phyloP scores from a whole-genome alignment of 495 filamentous ascomycete species.

The Penicillium coffeae region DNA sequence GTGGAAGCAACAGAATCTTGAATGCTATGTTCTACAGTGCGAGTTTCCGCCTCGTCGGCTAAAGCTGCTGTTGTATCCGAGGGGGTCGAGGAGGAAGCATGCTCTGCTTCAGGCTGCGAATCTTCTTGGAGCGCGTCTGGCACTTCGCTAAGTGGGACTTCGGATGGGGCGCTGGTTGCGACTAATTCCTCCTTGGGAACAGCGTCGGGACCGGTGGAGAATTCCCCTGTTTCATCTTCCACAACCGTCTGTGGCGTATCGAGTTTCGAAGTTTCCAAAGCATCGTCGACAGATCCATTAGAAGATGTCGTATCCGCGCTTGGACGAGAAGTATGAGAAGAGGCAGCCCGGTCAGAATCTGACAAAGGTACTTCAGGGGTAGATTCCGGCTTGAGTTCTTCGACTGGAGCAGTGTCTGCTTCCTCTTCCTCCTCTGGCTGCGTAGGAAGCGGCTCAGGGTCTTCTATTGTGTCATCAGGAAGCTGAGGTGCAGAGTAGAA shows the following conservation, averaged over 20 bases:
- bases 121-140: constrained; percentile 22
- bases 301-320: constrained; percentile 12
- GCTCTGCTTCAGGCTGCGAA: constrained; percentile 18
- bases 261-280: constrained; percentile 10
- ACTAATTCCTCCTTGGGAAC: constrained; percentile 32
- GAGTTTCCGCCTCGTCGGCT: constrained; percentile 14
- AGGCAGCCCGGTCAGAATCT: constrained; percentile 15
- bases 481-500: background rate
- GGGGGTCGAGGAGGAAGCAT: constrained; percentile 19
- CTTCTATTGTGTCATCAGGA: background rate
- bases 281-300: constrained; percentile 6
- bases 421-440: background rate
- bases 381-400: constrained; percentile 16
- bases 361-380: constrained; percentile 17
- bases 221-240: constrained; percentile 29
- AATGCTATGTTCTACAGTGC: constrained; percentile 7
- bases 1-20: constrained; percentile 12
- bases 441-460: background rate
- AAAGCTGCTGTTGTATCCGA: constrained; percentile 15
- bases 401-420: background rate
- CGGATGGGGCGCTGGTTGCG: constrained; percentile 31
- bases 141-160: constrained; percentile 32
- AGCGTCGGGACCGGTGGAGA: constrained; percentile 22
- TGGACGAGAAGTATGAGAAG: constrained; percentile 15
- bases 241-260: constrained; percentile 18